Evolutionary conservation across 805 yeast genomes (phyloP), one percentile per base, ranked within the genome.

Genomic region (Candida tallmaniae): DNA sequence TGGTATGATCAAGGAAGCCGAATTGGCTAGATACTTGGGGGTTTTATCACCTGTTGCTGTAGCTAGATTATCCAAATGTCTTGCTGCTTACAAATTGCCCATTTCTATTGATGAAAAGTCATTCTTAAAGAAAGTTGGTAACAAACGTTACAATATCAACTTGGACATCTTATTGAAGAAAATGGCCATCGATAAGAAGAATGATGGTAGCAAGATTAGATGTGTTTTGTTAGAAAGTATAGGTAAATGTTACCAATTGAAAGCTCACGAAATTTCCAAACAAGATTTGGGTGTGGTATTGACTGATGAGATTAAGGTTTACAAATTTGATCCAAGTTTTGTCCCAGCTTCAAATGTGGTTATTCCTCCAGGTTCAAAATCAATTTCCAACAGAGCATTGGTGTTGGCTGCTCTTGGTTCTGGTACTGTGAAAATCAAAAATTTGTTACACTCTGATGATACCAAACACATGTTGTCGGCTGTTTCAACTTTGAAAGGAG

Each of bases 131-230:
- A 78, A 77, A 42, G 73, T 90, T 34, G 80, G 93, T 18, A 65
- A 72, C 48, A 84, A 83, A 46, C 58, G 65, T 32, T 53, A 55
- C 27, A 67, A 73, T 34, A 78, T 94, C 36, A 88, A 90, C n/a
- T 74, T 89, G 29, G 87, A 85, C 38, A 58, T 68, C 7, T 69
- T 93, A 34, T 64, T 93, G 44, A 65, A 77, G 39, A 86, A 86
- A 51, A 93, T 93, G 98, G 78, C 94, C 25, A 84, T 93, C 40
- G 98, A 93, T 60, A 93, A 93, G 73, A 93, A 93, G 60, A 93
- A 93, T 54, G 96, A 87, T 51, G 98, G 98, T 20, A 68, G 85
- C 11, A 82, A 79, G 55, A 93, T 93, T 65, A 83, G 85, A 56
- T 83, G 86, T 42, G 97, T 88, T 11, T 60, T 93, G 25, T 70